Evolutionary conservation across 2,329 filamentous ascomycete species (phyloP).

Genomic region (Trichoderma sp.): DNA sequence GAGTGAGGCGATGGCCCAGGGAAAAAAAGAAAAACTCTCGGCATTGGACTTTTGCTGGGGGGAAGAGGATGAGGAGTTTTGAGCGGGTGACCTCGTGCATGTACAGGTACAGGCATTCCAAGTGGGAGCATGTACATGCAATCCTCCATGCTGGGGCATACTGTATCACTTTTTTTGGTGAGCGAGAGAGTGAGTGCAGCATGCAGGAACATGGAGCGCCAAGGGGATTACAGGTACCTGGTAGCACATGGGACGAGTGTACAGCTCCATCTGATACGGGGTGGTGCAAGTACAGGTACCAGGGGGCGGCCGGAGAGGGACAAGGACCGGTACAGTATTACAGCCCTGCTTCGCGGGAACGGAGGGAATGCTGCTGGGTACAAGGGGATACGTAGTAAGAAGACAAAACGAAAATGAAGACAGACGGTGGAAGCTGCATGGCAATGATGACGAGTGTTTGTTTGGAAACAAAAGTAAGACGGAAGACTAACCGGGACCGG

Average conservation of each 20-base stretch:
- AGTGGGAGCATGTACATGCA: not conserved
- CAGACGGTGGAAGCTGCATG: not conserved
- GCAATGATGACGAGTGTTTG: not conserved
- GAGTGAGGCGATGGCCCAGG: not conserved
- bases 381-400: not conserved
- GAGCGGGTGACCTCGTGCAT: not conserved
- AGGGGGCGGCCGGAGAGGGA: not conserved
- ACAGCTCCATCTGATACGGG: not conserved
- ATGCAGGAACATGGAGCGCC: slow-evolving; percentile 15
- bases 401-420: not conserved
- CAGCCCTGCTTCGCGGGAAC: not conserved
- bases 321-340: not conserved
- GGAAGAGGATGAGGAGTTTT: not conserved
- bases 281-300: not conserved
- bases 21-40: not conserved
- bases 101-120: not conserved
- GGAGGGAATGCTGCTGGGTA: not conserved
- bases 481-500: not conserved
- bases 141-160: not conserved
- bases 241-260: not conserved
- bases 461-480: not conserved
- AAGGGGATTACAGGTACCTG: not conserved
- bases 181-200: slow-evolving; percentile 17
- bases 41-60: not conserved
- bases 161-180: too few relatives aligned